Evolutionary conservation across 208 protist genomes (phyloP).

Genomic region (Crithidia mellificae): DNA sequence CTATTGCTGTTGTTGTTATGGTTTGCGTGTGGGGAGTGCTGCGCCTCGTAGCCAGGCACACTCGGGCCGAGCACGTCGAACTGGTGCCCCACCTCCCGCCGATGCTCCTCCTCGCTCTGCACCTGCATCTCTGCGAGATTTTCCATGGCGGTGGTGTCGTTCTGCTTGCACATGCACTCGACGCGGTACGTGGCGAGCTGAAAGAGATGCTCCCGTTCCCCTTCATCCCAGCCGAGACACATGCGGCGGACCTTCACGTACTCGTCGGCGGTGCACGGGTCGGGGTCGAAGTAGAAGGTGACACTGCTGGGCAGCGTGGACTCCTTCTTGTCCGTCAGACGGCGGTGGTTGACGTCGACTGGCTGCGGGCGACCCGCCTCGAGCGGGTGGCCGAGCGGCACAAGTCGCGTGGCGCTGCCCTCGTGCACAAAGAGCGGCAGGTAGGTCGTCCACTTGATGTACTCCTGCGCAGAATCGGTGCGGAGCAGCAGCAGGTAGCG

Average conservation of each 20-base stretch:
- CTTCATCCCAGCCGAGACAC: conserved; percentile 58
- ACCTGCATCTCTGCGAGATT: conserved; percentile 23
- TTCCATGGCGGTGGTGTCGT: conserved; percentile 13
- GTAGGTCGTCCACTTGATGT: conserved; percentile 47
- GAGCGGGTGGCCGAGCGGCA: conserved; percentile 55
- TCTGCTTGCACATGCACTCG: conserved; percentile 10
- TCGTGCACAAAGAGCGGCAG: conserved; percentile 55
- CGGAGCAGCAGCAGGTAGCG: conserved; percentile 61
- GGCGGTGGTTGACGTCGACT: conserved; percentile 34
- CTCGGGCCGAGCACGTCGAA: conserved; percentile 21
- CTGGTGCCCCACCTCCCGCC: not conserved
- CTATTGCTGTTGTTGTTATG: not conserved
- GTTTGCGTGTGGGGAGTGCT: not conserved
- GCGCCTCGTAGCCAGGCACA: conserved; percentile 10
- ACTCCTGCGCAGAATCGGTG: conserved; percentile 33
- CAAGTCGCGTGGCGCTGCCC: conserved; percentile 40
- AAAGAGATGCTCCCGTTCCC: conserved; percentile 44
- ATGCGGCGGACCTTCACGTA: conserved; percentile 30
- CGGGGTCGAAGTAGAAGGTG: conserved; percentile 29
- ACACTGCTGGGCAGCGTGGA: conserved; percentile 27
- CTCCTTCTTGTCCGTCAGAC: conserved; percentile 31
- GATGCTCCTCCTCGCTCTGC: conserved; percentile 26
- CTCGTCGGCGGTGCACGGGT: conserved; percentile 34
- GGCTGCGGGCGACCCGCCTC: conserved; percentile 28
- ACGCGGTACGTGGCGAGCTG: conserved; percentile 2